Percentiles rank a stretch among this genome's conserved stretches.
Evolutionary conservation across 2,329 filamentous ascomycete genomes (phyloP).

Genomic region (Alternaria infectoria): DNA sequence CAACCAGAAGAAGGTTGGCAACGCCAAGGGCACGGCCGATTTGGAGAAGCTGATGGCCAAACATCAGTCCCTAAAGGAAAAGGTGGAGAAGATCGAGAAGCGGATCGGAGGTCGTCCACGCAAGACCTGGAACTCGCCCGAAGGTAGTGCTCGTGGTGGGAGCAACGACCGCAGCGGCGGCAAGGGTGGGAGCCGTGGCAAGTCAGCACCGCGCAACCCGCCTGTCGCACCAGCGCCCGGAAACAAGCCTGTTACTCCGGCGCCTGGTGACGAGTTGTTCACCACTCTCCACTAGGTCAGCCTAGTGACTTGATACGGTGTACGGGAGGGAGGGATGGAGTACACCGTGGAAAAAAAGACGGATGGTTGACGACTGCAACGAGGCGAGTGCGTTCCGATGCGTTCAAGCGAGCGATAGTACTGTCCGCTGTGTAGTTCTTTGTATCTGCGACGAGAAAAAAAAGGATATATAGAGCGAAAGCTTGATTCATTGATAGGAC

Average conservation of each 20-base stretch:
- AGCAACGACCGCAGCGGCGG: neutral
- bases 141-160: neutral
- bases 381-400: neutral
- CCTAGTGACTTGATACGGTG: neutral
- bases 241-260: neutral
- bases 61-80: slow-evolving; percentile 7
- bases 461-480: neutral
- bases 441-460: neutral
- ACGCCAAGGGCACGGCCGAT: neutral
- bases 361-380: neutral
- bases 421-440: neutral
- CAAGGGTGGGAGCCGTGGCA: neutral
- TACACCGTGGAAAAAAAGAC: neutral
- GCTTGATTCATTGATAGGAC: neutral
- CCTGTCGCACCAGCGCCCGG: neutral
- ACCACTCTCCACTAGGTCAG: neutral
- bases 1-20: neutral
- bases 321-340: neutral
- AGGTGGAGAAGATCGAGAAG: slow-evolving; percentile 16
- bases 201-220: neutral
- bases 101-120: neutral
- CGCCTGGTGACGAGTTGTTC: neutral
- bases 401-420: neutral
- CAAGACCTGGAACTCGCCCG: neutral
- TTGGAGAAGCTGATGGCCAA: slow-evolving; percentile 11